Percentiles rank a stretch among this genome's conserved stretches.
phyloP scores from a whole-genome alignment of 192 early-diverging fungal species.

The Entomortierella chlamydospora region DNA sequence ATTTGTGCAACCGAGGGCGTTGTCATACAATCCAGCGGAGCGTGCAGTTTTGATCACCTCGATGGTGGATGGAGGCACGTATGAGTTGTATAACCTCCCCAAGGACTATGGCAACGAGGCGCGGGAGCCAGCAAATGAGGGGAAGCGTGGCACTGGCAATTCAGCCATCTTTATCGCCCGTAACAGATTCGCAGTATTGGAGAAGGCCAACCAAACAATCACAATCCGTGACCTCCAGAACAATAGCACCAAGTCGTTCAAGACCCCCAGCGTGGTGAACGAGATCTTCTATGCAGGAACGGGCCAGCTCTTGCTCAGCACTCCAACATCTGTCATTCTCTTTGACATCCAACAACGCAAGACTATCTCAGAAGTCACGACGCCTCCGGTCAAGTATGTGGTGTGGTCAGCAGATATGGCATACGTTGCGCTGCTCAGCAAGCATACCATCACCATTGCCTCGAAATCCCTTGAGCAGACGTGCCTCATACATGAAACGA shows the following conservation, averaged over 20 bases:
- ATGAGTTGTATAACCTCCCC: constrained; percentile 91
- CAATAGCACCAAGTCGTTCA: constrained; percentile 90
- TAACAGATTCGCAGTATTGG: constrained; percentile 97
- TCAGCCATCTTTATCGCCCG: constrained; percentile 95
- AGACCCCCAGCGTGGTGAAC: constrained; percentile 72
- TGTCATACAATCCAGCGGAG: constrained; percentile 97
- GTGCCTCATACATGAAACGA: constrained; percentile 94
- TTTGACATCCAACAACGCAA: constrained; percentile 91
- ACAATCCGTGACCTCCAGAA: constrained; percentile 90
- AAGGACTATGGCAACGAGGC: constrained; percentile 72
- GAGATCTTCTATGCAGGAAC: constrained; percentile 93
- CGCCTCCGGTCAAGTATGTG: constrained; percentile 92
- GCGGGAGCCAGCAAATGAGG: constrained; percentile 70
- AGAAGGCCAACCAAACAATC: constrained; percentile 83
- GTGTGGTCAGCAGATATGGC: constrained; percentile 93
- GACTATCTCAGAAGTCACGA: constrained; percentile 80
- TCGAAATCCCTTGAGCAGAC: constrained; percentile 90
- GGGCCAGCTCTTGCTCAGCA: constrained; percentile 86
- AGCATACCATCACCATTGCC: constrained; percentile 95
- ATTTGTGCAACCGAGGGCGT: constrained; percentile 79
- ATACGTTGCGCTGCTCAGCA: constrained; percentile 92
- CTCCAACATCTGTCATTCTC: constrained; percentile 87
- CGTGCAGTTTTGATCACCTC: constrained; percentile 88
- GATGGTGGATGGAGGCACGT: constrained; percentile 88
- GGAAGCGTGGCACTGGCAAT: constrained; percentile 83